Percentiles rank a stretch among this genome's conserved stretches.
Conservation (phyloP, 139 green algal genomes). For the Chlamydomonas sp. region DNA sequence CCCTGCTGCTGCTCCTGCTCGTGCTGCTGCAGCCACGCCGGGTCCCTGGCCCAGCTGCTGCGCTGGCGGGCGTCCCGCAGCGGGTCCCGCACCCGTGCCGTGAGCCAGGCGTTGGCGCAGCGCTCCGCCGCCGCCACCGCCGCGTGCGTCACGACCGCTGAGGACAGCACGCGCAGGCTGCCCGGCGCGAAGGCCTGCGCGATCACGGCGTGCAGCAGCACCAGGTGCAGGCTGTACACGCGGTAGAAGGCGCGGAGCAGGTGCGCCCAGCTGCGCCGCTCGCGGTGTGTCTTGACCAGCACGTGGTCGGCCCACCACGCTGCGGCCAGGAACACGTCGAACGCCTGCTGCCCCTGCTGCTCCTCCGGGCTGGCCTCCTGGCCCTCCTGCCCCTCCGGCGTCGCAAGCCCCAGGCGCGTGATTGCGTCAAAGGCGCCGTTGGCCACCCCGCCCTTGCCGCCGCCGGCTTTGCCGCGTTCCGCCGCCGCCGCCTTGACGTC, state of each 20-base stretch:
- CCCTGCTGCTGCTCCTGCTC: background rate
- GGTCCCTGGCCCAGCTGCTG: slow-evolving; percentile 1
- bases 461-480: too few species aligned
- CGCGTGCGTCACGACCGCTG: slow-evolving; percentile 46
- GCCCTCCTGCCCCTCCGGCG: background rate
- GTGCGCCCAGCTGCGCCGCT: slow-evolving; percentile 60
- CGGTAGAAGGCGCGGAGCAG: slow-evolving; percentile 67
- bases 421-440: slow-evolving; percentile 24
- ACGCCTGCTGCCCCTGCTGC: background rate
- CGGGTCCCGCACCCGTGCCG: background rate
- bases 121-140: slow-evolving; percentile 27
- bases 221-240: slow-evolving; percentile 68
- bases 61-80: background rate
- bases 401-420: slow-evolving; percentile 14
- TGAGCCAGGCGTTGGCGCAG: slow-evolving; percentile 42
- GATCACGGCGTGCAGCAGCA: slow-evolving; percentile 68
- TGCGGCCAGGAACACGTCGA: slow-evolving; percentile 19
- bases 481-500: background rate
- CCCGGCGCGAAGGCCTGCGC: slow-evolving; percentile 15
- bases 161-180: slow-evolving; percentile 25
- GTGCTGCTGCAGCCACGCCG: background rate
- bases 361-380: background rate
- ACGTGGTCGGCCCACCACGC: slow-evolving; percentile 37
- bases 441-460: background rate
- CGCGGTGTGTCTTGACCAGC: slow-evolving; percentile 73